Conservation (phyloP, 1,284 basidiomycete species). For the Melanopsichium pennsylvanicum region DNA sequence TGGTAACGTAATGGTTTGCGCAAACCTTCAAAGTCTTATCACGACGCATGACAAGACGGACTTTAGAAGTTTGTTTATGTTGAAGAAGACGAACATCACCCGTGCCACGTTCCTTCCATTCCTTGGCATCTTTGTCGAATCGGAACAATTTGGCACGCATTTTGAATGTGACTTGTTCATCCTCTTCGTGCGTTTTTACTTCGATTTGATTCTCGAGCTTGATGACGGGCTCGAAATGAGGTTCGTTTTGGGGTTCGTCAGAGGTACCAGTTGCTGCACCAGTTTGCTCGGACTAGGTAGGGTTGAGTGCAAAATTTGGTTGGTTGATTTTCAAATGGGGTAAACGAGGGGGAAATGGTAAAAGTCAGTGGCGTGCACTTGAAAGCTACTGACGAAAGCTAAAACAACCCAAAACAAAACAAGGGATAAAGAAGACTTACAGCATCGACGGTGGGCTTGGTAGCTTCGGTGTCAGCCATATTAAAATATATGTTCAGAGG, state of each 20-base stretch:
- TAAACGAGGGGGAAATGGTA: no score
- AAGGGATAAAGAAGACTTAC: slow-evolving; percentile 16
- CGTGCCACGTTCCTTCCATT: slow-evolving; percentile 91
- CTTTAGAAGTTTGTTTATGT: slow-evolving; percentile 86
- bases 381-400: no score
- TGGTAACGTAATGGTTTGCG: slow-evolving; percentile 91
- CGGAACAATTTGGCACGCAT: slow-evolving; percentile 99
- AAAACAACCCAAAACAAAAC: neutral
- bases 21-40: slow-evolving; percentile 99
- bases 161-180: slow-evolving; percentile 93
- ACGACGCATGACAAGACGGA: slow-evolving; percentile 97
- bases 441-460: slow-evolving; percentile 47
- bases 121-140: slow-evolving; percentile 80
- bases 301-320: no score
- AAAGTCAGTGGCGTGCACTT: no score
- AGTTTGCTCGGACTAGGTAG: slow-evolving; percentile 30
- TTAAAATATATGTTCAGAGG: slow-evolving; percentile 3
- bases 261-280: slow-evolving; percentile 21
- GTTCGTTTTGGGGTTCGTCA: slow-evolving; percentile 84
- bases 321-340: no score
- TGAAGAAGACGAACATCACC: slow-evolving; percentile 67
- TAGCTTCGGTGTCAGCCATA: slow-evolving; percentile 50
- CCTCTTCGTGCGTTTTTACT: slow-evolving; percentile 93
- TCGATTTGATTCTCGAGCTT: slow-evolving; percentile 96
- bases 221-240: slow-evolving; percentile 95